phyloP scores from a whole-genome alignment of 495 filamentous ascomycete genomes.

The Opeltia flavorubescens region DNA sequence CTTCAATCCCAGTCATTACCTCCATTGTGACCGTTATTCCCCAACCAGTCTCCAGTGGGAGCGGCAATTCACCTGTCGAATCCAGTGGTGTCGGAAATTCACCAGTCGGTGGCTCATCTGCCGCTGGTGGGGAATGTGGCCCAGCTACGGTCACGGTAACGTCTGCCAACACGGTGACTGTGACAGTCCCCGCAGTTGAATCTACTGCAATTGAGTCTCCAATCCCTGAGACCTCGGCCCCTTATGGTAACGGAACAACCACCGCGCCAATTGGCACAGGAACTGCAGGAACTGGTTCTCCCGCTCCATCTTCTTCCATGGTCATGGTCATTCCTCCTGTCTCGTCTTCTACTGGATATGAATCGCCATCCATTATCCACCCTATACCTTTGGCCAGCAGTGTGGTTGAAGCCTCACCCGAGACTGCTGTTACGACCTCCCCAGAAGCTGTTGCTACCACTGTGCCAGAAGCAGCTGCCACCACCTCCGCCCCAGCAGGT shows the following conservation, averaged over 20 bases:
- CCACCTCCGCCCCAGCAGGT: not conserved
- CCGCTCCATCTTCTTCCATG: no score
- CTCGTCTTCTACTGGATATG: not conserved
- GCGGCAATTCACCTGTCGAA: slow-evolving; percentile 1
- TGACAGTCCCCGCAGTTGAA: slow-evolving; percentile 11
- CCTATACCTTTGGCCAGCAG: not conserved
- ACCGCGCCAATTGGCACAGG: not conserved
- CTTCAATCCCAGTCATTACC: not conserved
- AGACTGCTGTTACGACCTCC: not conserved
- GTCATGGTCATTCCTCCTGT: no score
- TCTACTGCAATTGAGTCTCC: not conserved
- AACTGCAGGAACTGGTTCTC: not conserved
- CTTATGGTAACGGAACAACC: not conserved
- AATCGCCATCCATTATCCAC: not conserved
- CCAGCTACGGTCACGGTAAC: slow-evolving; percentile 17
- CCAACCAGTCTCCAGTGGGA: not conserved
- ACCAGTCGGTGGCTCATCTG: not conserved
- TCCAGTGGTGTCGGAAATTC: slow-evolving; percentile 1
- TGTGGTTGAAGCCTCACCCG: not conserved
- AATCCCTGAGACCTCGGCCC: not conserved
- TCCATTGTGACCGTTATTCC: slow-evolving; percentile 18
- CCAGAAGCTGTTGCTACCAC: not conserved
- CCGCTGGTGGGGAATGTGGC: slow-evolving; percentile 8
- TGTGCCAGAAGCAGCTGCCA: not conserved
- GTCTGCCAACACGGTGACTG: slow-evolving; percentile 14